Conservation (phyloP, 1,139 yeast species). For the Pichia sp. region DNA sequence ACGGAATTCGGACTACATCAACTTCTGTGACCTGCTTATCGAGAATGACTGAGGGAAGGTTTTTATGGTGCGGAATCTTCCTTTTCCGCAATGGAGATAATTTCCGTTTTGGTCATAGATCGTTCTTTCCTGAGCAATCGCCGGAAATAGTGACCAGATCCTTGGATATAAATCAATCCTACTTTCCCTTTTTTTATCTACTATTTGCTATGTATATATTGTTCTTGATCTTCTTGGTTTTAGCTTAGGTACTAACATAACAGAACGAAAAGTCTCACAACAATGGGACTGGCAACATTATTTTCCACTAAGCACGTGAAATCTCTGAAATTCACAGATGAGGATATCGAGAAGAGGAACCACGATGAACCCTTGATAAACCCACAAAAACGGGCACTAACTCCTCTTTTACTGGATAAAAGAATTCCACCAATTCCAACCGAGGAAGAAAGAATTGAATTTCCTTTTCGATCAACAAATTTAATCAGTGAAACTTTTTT, state of each 20-base stretch:
- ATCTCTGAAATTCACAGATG: slow-evolving; percentile 9
- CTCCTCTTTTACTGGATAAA: slow-evolving; percentile 21
- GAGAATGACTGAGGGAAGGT: no score
- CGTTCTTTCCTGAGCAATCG: no score
- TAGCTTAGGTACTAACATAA: no score
- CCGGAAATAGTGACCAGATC: no score
- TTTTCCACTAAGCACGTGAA: slow-evolving; percentile 7
- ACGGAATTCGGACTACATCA: no score
- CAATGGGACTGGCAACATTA: slow-evolving; percentile 1
- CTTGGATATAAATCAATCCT: no score
- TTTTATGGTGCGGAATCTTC: no score
- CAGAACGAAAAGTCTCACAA: no score
- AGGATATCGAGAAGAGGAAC: slow-evolving; percentile 16
- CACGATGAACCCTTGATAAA: slow-evolving; percentile 13
- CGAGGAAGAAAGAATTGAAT: slow-evolving; percentile 41
- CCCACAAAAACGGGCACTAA: slow-evolving; percentile 23
- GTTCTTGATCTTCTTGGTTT: no score
- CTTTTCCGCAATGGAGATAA: no score
- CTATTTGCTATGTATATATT: background rate
- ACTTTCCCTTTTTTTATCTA: background rate
- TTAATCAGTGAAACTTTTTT: slow-evolving; percentile 36
- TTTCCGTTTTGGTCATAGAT: no score
- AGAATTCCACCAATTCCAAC: slow-evolving; percentile 34
- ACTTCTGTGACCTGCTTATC: no score
- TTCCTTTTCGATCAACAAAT: slow-evolving; percentile 35